These are phyloP conservation scores for Barbarea vulgaris DNA, from an alignment of 345 rosid genomes.

Conservation along the genomic window DNA sequence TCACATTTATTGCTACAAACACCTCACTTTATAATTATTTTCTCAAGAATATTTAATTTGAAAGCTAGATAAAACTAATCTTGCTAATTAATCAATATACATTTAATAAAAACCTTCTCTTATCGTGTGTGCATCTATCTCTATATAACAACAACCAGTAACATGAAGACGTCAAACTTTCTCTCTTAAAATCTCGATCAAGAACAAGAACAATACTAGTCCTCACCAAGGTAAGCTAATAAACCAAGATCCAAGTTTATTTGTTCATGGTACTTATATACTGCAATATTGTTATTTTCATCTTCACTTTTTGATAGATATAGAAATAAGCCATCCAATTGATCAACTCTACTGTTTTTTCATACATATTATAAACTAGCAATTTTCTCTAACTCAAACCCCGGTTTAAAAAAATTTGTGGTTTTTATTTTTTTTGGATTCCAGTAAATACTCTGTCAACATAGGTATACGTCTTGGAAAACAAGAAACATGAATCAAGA, in stretches of 20 bases:
- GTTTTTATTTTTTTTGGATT: constrained; percentile 15
- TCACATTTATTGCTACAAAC: constrained; percentile 33
- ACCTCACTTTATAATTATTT: constrained; percentile 3
- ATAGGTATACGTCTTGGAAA: constrained; percentile 25
- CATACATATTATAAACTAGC: neutral
- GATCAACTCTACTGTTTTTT: neutral
- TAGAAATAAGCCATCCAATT: no score
- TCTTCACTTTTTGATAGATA: neutral
- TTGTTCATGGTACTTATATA: neutral
- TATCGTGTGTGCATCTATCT: constrained; percentile 2
- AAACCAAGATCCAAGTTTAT: constrained; percentile 1
- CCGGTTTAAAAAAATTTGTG: neutral
- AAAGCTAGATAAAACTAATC: constrained; percentile 38
- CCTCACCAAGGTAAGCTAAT: constrained; percentile 34
- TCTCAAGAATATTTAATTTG: constrained; percentile 24
- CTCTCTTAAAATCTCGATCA: constrained; percentile 19
- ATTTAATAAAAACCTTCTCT: constrained; percentile 16
- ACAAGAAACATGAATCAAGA: constrained; percentile 38
- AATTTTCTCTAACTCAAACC: neutral
- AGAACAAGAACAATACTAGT: constrained; percentile 31
- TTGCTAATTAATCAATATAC: constrained; percentile 9
- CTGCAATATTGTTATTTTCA: neutral
- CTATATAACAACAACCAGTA: constrained; percentile 21
- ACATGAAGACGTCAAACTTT: constrained; percentile 33
- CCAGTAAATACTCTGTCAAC: neutral